Conservation (phyloP, 768 basidiomycete genomes). For the Panaeolus papilionaceus region DNA sequence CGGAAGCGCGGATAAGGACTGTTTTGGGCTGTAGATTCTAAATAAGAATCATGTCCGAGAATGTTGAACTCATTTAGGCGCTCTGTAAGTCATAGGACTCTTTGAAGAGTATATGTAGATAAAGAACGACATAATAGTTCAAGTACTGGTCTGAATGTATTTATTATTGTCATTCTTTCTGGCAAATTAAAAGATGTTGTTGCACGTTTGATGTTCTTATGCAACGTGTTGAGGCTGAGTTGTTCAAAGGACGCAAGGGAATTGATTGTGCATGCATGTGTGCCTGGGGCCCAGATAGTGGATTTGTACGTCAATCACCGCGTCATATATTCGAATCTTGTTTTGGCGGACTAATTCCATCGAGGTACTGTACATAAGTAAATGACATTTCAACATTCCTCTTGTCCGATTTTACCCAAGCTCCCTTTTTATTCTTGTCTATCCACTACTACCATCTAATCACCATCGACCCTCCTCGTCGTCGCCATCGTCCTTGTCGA, state of each 20-base stretch:
- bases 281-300: constrained; percentile 10
- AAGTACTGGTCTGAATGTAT: too few relatives aligned
- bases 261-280: not conserved
- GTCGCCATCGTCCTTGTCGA: not conserved
- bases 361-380: constrained; percentile 1
- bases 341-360: constrained; percentile 13
- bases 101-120: too few relatives aligned
- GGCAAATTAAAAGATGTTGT: not conserved
- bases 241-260: not conserved
- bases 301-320: constrained; percentile 11
- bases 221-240: constrained; percentile 3
- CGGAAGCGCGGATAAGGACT: not conserved
- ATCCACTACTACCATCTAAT: not conserved
- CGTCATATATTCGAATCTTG: constrained; percentile 12
- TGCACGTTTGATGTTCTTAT: not conserved
- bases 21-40: not conserved
- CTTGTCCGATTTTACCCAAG: constrained; percentile 11
- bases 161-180: not conserved
- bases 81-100: not conserved
- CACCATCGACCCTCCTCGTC: not conserved
- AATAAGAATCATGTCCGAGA: not conserved
- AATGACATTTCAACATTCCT: constrained; percentile 10
- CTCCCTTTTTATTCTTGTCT: not conserved
- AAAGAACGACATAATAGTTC: too few relatives aligned
- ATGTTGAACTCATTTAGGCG: not conserved